Evolutionary conservation across 2,329 filamentous ascomycete genomes (phyloP).

Genomic region (Colletotrichum magnum): DNA sequence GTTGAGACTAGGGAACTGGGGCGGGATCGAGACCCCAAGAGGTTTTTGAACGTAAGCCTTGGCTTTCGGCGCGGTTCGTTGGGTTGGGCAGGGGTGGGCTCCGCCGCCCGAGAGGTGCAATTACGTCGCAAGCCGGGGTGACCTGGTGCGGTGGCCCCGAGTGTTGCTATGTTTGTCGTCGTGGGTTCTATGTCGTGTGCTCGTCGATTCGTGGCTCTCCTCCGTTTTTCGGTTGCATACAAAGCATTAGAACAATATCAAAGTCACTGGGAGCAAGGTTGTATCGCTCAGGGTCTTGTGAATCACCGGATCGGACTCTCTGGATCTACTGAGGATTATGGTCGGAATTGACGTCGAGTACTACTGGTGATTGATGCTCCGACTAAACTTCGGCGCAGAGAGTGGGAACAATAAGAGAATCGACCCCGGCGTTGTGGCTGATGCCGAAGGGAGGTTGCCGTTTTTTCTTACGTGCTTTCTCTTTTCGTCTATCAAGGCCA

Average conservation of each 20-base stretch:
- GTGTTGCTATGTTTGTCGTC: not conserved
- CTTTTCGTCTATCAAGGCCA: conserved; percentile 17
- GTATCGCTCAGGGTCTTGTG: no score
- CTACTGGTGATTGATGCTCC: not conserved
- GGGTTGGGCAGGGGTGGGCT: conserved; percentile 28
- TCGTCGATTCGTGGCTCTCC: not conserved
- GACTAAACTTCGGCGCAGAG: conserved; percentile 4
- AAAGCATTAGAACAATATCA: no score
- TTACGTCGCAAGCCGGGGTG: conserved; percentile 24
- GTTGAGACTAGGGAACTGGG: conserved; percentile 24
- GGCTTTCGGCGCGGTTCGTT: conserved; percentile 27
- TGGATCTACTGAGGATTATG: not conserved
- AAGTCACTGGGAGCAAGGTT: no score
- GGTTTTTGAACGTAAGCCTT: conserved; percentile 37
- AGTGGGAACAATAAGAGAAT: conserved; percentile 13
- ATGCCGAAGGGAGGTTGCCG: conserved; percentile 20
- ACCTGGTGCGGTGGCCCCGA: conserved; percentile 17
- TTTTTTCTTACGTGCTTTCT: conserved; percentile 18
- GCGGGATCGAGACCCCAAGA: conserved; percentile 25
- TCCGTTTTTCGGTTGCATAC: not conserved
- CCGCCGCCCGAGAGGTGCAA: conserved; percentile 25
- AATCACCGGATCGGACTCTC: no score
- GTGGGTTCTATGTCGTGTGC: conserved; percentile 26
- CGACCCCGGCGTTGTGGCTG: conserved; percentile 11
- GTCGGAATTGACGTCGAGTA: not conserved